Conservation (phyloP, 2,329 filamentous ascomycete species). For the Alternaria sp. region DNA sequence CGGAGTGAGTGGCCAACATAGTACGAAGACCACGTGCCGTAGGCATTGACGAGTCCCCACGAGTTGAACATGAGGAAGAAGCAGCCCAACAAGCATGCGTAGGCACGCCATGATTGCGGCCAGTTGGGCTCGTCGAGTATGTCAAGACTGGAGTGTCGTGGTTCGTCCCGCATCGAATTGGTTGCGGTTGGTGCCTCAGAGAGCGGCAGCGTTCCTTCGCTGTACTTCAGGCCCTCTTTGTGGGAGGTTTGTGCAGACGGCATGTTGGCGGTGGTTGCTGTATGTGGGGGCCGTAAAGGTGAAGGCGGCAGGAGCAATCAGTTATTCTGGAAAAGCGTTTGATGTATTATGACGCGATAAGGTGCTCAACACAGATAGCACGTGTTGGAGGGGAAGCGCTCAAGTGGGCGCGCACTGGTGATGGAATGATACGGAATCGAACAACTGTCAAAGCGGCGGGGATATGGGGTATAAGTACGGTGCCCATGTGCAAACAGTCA, state of each 20-base stretch:
- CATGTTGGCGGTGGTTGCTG: slow-evolving; percentile 29
- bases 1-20: slow-evolving; percentile 58
- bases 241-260: slow-evolving; percentile 22
- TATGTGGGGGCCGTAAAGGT: slow-evolving; percentile 1
- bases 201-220: slow-evolving; percentile 33
- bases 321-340: slow-evolving; percentile 17
- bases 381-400: slow-evolving; percentile 31
- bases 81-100: slow-evolving; percentile 56
- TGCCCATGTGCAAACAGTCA: slow-evolving; percentile 22
- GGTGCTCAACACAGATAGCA: slow-evolving; percentile 31
- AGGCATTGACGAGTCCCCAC: slow-evolving; percentile 60
- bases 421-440: slow-evolving; percentile 14
- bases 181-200: slow-evolving; percentile 36
- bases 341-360: slow-evolving; percentile 15
- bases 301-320: slow-evolving; percentile 20
- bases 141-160: slow-evolving; percentile 25
- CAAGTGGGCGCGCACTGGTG: slow-evolving; percentile 26
- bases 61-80: slow-evolving; percentile 62
- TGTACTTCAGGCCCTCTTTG: slow-evolving; percentile 34
- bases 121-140: slow-evolving; percentile 50
- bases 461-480: slow-evolving; percentile 33
- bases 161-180: slow-evolving; percentile 36
- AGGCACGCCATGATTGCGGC: slow-evolving; percentile 58
- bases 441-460: slow-evolving; percentile 23
- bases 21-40: slow-evolving; percentile 60